Evolutionary conservation across 768 basidiomycete genomes (phyloP).

Genomic region (Agaricus sinodeliciosus): DNA sequence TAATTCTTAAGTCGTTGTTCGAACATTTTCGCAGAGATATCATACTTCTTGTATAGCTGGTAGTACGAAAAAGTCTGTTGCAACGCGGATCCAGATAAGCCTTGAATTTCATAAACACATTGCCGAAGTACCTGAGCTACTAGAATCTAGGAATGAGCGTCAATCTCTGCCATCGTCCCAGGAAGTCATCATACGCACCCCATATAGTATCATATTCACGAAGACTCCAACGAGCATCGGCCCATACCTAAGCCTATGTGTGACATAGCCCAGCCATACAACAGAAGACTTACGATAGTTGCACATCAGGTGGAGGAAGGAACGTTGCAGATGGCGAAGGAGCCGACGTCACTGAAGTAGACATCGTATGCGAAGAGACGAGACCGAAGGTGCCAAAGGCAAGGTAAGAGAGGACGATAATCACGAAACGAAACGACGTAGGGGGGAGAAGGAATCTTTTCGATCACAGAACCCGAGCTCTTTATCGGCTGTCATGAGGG

Average conservation of each 20-base stretch:
- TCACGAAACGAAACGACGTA: too few species aligned
- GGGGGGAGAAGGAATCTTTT: too few species aligned
- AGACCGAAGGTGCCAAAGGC: background rate
- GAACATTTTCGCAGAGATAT: background rate
- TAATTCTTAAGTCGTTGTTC: background rate
- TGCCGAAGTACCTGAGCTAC: slow-evolving; percentile 26
- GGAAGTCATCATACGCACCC: slow-evolving; percentile 22
- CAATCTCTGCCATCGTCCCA: background rate
- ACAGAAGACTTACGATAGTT: slow-evolving; percentile 21
- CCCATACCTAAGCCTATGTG: slow-evolving; percentile 28
- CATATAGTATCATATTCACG: slow-evolving; percentile 39
- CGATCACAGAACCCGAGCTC: too few species aligned
- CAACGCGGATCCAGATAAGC: background rate
- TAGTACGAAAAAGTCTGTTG: slow-evolving; percentile 30
- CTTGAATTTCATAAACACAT: background rate
- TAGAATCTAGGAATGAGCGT: slow-evolving; percentile 20
- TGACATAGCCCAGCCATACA: background rate
- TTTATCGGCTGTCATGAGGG: too few species aligned
- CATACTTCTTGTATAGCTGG: slow-evolving; percentile 32
- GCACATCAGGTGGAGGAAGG: slow-evolving; percentile 21
- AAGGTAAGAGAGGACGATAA: too few species aligned
- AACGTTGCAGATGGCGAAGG: background rate
- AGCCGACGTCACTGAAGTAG: background rate
- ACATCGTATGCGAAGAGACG: slow-evolving; percentile 1
- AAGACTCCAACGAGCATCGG: slow-evolving; percentile 38